Conservation (phyloP, 2,329 filamentous ascomycete genomes). For the Epichloe typhina region DNA sequence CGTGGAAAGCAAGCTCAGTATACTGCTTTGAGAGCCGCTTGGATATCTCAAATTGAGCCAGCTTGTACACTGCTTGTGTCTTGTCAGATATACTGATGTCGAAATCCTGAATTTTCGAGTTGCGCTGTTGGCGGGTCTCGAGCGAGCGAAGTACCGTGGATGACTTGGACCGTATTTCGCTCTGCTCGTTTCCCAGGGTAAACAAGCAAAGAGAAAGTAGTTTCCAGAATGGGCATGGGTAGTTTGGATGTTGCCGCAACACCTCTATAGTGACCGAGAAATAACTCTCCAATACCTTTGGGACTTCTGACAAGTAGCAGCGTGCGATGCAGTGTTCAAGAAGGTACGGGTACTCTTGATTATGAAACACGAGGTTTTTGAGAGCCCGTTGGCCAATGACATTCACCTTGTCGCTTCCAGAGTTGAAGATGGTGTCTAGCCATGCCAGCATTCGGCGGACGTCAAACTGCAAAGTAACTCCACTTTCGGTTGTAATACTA, state of each 20-base stretch:
- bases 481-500: conserved; percentile 76
- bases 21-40: conserved; percentile 81
- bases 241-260: conserved; percentile 68
- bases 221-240: conserved; percentile 80
- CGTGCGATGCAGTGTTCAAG: conserved; percentile 82
- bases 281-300: conserved; percentile 86
- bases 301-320: conserved; percentile 71
- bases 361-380: conserved; percentile 81
- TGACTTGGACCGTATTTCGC: conserved; percentile 78
- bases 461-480: conserved; percentile 80
- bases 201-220: conserved; percentile 79
- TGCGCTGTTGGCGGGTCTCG: conserved; percentile 65
- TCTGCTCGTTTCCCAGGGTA: conserved; percentile 83
- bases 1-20: conserved; percentile 75
- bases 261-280: conserved; percentile 87
- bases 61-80: conserved; percentile 94
- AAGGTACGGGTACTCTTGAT: conserved; percentile 73
- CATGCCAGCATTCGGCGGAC: conserved; percentile 84
- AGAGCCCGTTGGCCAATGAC: conserved; percentile 77
- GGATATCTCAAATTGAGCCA: conserved; percentile 93
- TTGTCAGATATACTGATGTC: conserved; percentile 98
- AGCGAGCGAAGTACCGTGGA: conserved; percentile 66
- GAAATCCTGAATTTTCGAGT: conserved; percentile 88
- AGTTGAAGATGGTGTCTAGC: conserved; percentile 91
- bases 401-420: conserved; percentile 82